Evolutionary conservation across 495 filamentous ascomycete genomes (phyloP), one percentile per base, ranked within the genome.

Genomic region (Podospora sp.): DNA sequence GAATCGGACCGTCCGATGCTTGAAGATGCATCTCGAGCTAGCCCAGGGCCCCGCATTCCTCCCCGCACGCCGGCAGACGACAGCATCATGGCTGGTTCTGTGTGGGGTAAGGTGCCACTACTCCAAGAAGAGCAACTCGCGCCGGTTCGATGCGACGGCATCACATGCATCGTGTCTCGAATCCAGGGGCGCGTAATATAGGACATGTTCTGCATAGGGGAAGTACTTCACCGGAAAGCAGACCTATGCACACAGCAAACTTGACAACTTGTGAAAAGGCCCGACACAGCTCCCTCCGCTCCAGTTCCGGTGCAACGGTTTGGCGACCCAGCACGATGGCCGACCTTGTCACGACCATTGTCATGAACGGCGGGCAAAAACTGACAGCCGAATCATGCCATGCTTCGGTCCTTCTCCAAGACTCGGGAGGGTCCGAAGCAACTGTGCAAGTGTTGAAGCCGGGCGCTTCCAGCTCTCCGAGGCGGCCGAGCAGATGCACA

Each of bases 71-170:
- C 65, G 65, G 71, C 57, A 66, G 21, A 57, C 51, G 21, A 50
- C 6, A 26, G 11, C 29, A 62, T 50, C 57, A 33, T 24, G 55
- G 52, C 1, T 57, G 9, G 50, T 20, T 65, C 3, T 22, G 53
- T 64, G 64, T 63, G 61, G 64, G 64, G 67, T 46, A 22, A 26
- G 60, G 53, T 35, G 64, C 18, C 26, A 22, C 61, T 52, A 60
- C 27, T 6, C 65, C 65, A 26, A 63, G 59, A 72, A 70, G 29
- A 60, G 68, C 60, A 70, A 29, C 59, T 62, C 63, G 63, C 65
- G 26, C 62, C 68, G 71, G 57, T 0, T 29, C 16, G 16, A 27
- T 52, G 20, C 50, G 36, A 21, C 26, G 7, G 16, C 51, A 50
- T 57, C 62, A 57, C 52, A 65, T 65, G 52, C 50, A 18, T 63